Evolutionary conservation across 805 yeast species (phyloP), one percentile per base, ranked within the genome.

Genomic region (Ascoidea tarda): DNA sequence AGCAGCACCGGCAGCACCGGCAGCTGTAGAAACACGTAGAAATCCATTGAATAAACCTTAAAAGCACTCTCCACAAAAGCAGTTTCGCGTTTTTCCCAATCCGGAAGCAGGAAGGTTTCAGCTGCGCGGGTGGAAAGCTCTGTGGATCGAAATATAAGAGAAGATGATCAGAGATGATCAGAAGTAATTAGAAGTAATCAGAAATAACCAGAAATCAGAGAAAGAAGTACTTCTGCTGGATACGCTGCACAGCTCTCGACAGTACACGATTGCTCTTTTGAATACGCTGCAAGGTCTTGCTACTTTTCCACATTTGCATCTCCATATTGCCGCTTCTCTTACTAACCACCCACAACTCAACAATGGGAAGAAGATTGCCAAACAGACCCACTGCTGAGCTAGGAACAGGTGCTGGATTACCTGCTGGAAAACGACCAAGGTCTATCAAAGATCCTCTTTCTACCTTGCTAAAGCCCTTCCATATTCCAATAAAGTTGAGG

Each of bases 331-430:
- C 8, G 4, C 14, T 14, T 38, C 44, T 2, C 14, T 4, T 38
- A 38, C 14, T 10, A 10, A 38, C 14, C 14, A 38, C 14, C 4
- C 44, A 38, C 4, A 38, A 38, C 14, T 2, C 14, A 10, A 10
- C 8, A 10, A 38, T 38, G 2, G 64, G 66, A 60, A 59, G 61
- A n/a, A 62, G 62, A 49, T 59, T 71, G 8, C 77, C 76, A 1
- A 70, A 70, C 54, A 64, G 65, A 51, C 77, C 77, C 1, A 67
- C 66, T 6, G 69, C 69, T 52, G 76, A 73, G 45, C 67, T 81
- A 38, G 90, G 89, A 1, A 77, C 81, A 1, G 91, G 90, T 0
- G 85, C 85, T 0, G 84, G 86, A 0, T 71, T 84, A 0, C 75
- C 79, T n/a, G 71, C 73, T 16, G 73, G 74, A 6, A 73, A 76